phyloP scores from a whole-genome alignment of 768 basidiomycete species.

The Tricholoma hemisulphureum region DNA sequence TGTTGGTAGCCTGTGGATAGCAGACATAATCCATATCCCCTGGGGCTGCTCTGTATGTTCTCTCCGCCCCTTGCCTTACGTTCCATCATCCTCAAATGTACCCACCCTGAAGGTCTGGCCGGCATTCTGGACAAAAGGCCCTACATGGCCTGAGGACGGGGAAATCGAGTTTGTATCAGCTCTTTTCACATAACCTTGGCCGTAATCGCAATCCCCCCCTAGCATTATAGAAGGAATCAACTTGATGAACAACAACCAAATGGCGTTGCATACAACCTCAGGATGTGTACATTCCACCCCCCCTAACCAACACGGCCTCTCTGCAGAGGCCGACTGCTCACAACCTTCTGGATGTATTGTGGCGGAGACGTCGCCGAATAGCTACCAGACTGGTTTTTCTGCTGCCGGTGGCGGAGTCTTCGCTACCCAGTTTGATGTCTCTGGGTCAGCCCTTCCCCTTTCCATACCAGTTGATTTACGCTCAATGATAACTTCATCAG shows the following conservation, averaged over 20 bases:
- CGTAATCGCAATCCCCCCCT: constrained; percentile 31
- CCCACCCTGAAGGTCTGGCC: constrained; percentile 41
- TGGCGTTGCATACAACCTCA: constrained; percentile 69
- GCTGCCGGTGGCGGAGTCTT: constrained; percentile 72
- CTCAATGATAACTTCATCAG: constrained; percentile 5
- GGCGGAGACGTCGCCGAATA: constrained; percentile 53
- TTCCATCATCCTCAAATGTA: not conserved
- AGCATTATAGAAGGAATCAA: constrained; percentile 86
- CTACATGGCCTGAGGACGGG: constrained; percentile 44
- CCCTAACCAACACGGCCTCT: constrained; percentile 46
- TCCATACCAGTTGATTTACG: not conserved
- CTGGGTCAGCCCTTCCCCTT: constrained; percentile 24
- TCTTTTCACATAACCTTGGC: not conserved
- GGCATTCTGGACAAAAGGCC: constrained; percentile 47
- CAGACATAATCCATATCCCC: constrained; percentile 47
- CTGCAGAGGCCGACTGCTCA: constrained; percentile 56
- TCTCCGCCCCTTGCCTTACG: not conserved
- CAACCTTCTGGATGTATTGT: constrained; percentile 66
- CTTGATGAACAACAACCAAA: constrained; percentile 63
- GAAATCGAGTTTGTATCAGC: constrained; percentile 42
- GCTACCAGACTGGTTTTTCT: constrained; percentile 69
- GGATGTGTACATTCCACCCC: constrained; percentile 39
- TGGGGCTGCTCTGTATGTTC: constrained; percentile 50
- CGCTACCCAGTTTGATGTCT: constrained; percentile 66
- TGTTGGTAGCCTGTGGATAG: constrained; percentile 43